phyloP scores from a whole-genome alignment of 2,329 filamentous ascomycete species.

The Alternaria metachromatica region DNA sequence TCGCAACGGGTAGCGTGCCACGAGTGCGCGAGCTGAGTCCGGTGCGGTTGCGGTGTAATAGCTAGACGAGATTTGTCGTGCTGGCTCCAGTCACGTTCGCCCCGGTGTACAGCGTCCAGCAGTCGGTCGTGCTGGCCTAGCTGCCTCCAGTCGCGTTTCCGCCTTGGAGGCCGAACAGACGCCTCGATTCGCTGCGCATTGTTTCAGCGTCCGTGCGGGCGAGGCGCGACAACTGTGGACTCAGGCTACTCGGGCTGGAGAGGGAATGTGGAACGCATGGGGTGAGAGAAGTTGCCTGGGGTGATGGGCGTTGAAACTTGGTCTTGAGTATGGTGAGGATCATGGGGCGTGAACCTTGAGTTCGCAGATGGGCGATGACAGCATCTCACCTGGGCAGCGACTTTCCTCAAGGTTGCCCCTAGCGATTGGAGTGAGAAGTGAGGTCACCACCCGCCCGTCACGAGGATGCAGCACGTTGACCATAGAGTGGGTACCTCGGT shows the following conservation, averaged over 20 bases:
- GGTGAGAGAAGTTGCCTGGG: conserved; percentile 19
- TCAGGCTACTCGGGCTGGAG: conserved; percentile 10
- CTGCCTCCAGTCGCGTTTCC: conserved; percentile 27
- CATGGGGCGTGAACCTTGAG: background rate
- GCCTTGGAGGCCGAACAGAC: conserved; percentile 14
- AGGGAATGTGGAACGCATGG: conserved; percentile 23
- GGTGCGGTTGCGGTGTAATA: conserved; percentile 5
- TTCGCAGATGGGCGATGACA: background rate
- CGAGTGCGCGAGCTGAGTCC: background rate
- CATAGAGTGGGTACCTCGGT: background rate
- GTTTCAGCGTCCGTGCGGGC: conserved; percentile 27
- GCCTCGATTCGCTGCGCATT: conserved; percentile 24
- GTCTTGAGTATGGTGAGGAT: background rate
- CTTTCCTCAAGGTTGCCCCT: conserved; percentile 5
- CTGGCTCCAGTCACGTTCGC: conserved; percentile 12
- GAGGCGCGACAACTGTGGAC: conserved; percentile 6
- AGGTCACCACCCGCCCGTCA: conserved; percentile 3
- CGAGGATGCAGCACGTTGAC: background rate
- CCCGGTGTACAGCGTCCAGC: background rate
- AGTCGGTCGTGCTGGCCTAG: conserved; percentile 12
- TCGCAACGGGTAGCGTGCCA: conserved; percentile 9
- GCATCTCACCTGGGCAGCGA: background rate
- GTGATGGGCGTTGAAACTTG: conserved; percentile 4
- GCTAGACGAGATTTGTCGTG: background rate
- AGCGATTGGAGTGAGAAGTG: background rate